Base-by-base conservation (phyloP, 768 basidiomycete species). In the Amanita pallidorosea region DNA sequence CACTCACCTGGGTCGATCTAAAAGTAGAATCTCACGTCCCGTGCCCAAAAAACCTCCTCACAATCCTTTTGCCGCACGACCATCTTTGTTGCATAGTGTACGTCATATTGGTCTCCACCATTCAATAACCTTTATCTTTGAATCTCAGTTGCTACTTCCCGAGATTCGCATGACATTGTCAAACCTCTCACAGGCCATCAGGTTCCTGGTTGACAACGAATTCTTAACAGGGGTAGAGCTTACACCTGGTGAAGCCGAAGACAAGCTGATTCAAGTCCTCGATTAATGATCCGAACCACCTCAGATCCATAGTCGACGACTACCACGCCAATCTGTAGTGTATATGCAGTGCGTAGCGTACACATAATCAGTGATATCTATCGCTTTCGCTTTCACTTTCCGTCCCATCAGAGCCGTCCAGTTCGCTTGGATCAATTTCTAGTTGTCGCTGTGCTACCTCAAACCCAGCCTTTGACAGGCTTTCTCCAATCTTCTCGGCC, bases 141-240 rank as follows among this genome's bases (percentile, higher is more conserved):
- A 20, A 49, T 29, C 47, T 25, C 58, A 93, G 88, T 69, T 96
- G 11, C 73, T 96, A 4, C 69, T 85, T 17, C 88, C 85, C 11
- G 92, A 95, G 61, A 92, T 95, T 35, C 80, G 85, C 25, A 74
- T 88, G 56, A 94, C 93, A 0, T 76, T 93, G 4, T 94, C 91
- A 1, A 93, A 93, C 64, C 73, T 97, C 4, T 92, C 92, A 0
- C 94, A 97, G 63, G 90, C 88, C 4, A 88, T 96, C 55, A 81
- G 77, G 27, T 97, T 96, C 65, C 65, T 95, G 15, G 91, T 89
- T 1, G 86, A 88, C 54, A 96, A 97, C 56, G 83, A 92, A 60
- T 91, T 94, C 66, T 67, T 97, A 33, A 70, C 73, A 41, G 77
- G 77, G 27, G 89, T 95, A 2, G 94, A 96, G 64, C 64, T 85